These are phyloP conservation scores for Amylocarpus encephaloides DNA, from an alignment of 2,329 filamentous ascomycete species.

Conservation along the genomic window DNA sequence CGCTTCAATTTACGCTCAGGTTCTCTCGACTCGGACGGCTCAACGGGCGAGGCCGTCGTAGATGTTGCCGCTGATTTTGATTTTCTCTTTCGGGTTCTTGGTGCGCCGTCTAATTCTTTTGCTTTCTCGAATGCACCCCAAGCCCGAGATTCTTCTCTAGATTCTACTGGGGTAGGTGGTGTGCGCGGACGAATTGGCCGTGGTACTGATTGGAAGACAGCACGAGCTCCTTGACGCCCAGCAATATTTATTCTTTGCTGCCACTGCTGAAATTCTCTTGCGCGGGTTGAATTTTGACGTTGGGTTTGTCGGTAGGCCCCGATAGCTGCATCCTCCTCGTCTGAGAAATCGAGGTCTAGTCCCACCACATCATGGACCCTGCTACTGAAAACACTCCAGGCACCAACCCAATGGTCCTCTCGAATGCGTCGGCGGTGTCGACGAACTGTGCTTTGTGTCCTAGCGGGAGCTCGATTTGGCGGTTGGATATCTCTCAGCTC, in stretches of 20 bases:
- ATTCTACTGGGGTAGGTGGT: conserved; percentile 56
- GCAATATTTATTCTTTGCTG: conserved; percentile 79
- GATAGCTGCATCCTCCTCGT: conserved; percentile 51
- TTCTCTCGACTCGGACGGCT: conserved; percentile 46
- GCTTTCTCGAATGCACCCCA: conserved; percentile 91
- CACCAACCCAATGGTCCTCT: conserved; percentile 80
- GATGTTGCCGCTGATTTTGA: conserved; percentile 63
- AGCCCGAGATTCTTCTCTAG: conserved; percentile 69
- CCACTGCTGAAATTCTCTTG: conserved; percentile 63
- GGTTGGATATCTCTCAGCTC: conserved; percentile 30
- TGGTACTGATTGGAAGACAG: conserved; percentile 65
- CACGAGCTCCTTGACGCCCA: conserved; percentile 67
- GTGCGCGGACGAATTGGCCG: conserved; percentile 40
- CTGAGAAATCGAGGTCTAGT: conserved; percentile 79
- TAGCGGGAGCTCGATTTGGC: conserved; percentile 30
- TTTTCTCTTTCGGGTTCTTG: conserved; percentile 66
- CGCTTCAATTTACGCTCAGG: conserved; percentile 82
- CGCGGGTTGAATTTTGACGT: conserved; percentile 42
- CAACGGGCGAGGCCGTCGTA: conserved; percentile 62
- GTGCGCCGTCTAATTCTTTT: conserved; percentile 54
- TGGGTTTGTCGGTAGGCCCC: conserved; percentile 49
- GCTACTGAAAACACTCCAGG: conserved; percentile 63
- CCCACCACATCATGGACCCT: conserved; percentile 61
- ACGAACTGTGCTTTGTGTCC: conserved; percentile 53
- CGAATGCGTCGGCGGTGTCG: conserved; percentile 56